Percentiles rank a stretch among this genome's conserved stretches.
Evolutionary conservation across 2,329 filamentous ascomycete genomes (phyloP).

Genomic region (Capronia americana): DNA sequence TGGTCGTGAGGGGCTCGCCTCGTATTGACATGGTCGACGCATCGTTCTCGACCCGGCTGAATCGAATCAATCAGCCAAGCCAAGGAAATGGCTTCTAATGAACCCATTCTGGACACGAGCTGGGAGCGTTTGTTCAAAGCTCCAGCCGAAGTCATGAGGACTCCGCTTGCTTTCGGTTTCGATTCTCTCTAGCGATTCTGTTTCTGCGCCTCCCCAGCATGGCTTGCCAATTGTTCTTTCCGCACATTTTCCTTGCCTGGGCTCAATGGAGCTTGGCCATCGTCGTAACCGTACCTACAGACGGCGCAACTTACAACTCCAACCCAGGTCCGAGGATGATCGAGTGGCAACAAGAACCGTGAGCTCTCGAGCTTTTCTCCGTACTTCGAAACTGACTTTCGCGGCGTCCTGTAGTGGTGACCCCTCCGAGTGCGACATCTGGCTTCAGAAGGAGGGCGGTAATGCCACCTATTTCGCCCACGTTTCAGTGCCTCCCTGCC

Average conservation of each 20-base stretch:
- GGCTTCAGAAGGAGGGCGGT: slow-evolving; percentile 13
- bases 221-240: not conserved
- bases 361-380: not conserved
- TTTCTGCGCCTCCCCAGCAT: not conserved
- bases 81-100: not conserved
- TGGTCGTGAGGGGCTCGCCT: not conserved
- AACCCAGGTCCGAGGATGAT: not conserved
- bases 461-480: slow-evolving; percentile 6
- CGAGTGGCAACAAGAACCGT: slow-evolving; percentile 9
- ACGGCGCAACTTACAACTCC: slow-evolving; percentile 1
- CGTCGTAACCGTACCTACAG: not conserved
- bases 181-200: not conserved
- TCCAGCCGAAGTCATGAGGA: not conserved
- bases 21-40: not conserved
- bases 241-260: not conserved
- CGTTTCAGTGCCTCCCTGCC: slow-evolving; percentile 3
- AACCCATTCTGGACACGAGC: not conserved
- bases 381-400: not conserved
- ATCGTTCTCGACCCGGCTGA: not conserved
- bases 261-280: not conserved
- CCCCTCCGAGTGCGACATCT: slow-evolving; percentile 14
- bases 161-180: not conserved
- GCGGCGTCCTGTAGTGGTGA: not conserved
- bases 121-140: not conserved
- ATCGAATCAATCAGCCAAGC: not conserved